Evolutionary conservation across 192 early-diverging fungal genomes (phyloP).

Genomic region (Linnemannia zychae): DNA sequence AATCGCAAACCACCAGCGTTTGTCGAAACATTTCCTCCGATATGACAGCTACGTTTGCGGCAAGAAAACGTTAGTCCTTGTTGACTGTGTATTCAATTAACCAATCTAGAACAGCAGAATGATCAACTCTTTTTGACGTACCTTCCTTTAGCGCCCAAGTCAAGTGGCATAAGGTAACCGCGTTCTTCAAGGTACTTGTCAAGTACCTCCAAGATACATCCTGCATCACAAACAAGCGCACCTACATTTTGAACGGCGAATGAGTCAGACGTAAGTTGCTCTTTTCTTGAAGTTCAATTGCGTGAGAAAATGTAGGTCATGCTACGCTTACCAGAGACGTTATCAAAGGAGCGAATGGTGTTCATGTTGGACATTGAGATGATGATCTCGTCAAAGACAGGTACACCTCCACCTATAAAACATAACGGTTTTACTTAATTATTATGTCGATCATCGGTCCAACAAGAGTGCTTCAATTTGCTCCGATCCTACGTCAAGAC

Average conservation of each 20-base stretch:
- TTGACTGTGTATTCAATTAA: background rate
- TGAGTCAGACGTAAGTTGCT: background rate
- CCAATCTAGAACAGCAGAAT: background rate
- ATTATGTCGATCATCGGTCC: background rate
- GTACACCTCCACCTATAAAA: conserved; percentile 82
- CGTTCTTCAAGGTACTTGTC: conserved; percentile 88
- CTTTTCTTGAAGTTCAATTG: background rate
- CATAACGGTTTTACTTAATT: conserved; percentile 1
- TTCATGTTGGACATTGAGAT: conserved; percentile 86
- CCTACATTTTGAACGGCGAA: conserved; percentile 59
- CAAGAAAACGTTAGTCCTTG: background rate
- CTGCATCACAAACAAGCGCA: conserved; percentile 91
- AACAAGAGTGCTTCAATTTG: background rate
- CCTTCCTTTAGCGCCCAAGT: conserved; percentile 88
- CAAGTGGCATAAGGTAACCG: conserved; percentile 94
- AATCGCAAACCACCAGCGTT: conserved; percentile 97
- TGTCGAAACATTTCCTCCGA: conserved; percentile 99
- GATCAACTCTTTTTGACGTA: background rate
- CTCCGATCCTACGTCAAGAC: background rate
- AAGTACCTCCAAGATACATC: conserved; percentile 91
- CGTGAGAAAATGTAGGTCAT: background rate
- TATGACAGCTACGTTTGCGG: conserved; percentile 81
- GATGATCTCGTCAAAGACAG: conserved; percentile 96
- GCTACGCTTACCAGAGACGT: conserved; percentile 61
- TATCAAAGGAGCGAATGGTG: conserved; percentile 80